Evolutionary conservation across 176 grass and related monocot genomes (phyloP), one percentile per base, ranked within the genome.

Genomic region (Cenchrus fungigraminus): DNA sequence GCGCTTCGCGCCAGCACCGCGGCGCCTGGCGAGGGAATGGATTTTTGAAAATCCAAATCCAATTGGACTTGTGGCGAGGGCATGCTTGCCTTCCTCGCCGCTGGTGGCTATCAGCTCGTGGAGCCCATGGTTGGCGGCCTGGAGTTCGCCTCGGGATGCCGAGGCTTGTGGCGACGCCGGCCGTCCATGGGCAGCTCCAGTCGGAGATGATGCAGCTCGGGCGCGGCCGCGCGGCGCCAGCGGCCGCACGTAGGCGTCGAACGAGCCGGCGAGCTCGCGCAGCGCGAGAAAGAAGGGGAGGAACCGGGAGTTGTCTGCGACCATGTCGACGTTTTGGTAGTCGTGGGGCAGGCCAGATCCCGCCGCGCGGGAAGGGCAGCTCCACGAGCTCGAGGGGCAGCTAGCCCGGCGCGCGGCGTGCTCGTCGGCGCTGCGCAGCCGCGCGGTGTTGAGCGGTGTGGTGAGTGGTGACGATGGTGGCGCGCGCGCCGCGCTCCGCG

Each of bases 161-260:
- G 28, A 86, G 57, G 14, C 49, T 50, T 4, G 14, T 47, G 15
- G 90, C 87, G 19, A 95, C 61, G 57, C 58, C 74, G 6, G 72
- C 85, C 7, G 82, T 88, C 93, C 90, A 92, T 17, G 78, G 55
- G 64, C 64, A 55, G 10, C 63, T 89, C 69, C 79, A 82, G 68
- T 87, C 86, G 12, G 70, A 58, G 73, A 94, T 70, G 64, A 94
- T 78, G 80, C 83, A 94, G 73, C 54, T 89, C 3, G 86, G 83
- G 22, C 22, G 19, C 4, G 55, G 43, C 43, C 4, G 4, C 4
- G 43, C 3, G 63, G 59, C 29, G 12, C 1, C 55, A 76, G 76
- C 14, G 52, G 28, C 1, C 20, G 63, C 37, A 87, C 8, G 43
- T 87, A 89, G 16, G 65, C 32, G 8, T 87, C 83, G 42, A 94